Conservation (phyloP, 73 alveolate genomes). For the Effrenium voratum region DNA sequence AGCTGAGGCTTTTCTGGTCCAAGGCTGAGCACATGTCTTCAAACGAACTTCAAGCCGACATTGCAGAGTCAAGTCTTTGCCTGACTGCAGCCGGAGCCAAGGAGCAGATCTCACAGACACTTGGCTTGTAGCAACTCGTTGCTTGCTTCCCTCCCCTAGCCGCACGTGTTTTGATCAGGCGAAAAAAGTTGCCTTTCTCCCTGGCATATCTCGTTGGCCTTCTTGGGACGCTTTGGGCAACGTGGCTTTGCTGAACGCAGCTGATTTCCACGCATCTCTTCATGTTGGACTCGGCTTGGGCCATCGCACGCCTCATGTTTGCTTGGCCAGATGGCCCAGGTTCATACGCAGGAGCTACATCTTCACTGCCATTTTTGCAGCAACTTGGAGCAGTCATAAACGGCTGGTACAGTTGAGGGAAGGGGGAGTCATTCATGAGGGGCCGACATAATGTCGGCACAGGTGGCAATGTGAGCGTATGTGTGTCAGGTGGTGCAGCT, state of each 20-base stretch:
- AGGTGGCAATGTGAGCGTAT: too few species aligned
- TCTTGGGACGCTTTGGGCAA: conserved; percentile 47
- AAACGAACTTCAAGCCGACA: background rate
- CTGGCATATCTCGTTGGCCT: conserved; percentile 35
- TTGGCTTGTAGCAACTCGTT: background rate
- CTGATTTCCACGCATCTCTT: background rate
- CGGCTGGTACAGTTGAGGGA: background rate
- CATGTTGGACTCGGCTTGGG: background rate
- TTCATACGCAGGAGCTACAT: conserved; percentile 47
- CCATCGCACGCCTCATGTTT: too few species aligned
- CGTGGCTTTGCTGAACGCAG: background rate
- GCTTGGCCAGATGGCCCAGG: too few species aligned
- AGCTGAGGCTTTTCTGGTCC: conserved; percentile 44
- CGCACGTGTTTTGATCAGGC: background rate
- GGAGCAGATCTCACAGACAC: conserved; percentile 81
- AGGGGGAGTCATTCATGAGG: too few species aligned
- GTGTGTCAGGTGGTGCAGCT: conserved; percentile 59
- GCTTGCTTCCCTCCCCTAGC: background rate
- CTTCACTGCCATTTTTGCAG: conserved; percentile 63
- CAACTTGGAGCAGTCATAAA: too few species aligned
- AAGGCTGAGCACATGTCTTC: background rate
- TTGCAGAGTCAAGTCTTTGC: background rate
- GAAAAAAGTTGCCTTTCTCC: conserved; percentile 40
- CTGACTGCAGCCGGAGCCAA: background rate
- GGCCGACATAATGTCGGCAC: too few species aligned